Evolutionary conservation across 2,329 filamentous ascomycete species (phyloP), one percentile per base, ranked within the genome.

Genomic region (Cadophora luteo-olivacea): DNA sequence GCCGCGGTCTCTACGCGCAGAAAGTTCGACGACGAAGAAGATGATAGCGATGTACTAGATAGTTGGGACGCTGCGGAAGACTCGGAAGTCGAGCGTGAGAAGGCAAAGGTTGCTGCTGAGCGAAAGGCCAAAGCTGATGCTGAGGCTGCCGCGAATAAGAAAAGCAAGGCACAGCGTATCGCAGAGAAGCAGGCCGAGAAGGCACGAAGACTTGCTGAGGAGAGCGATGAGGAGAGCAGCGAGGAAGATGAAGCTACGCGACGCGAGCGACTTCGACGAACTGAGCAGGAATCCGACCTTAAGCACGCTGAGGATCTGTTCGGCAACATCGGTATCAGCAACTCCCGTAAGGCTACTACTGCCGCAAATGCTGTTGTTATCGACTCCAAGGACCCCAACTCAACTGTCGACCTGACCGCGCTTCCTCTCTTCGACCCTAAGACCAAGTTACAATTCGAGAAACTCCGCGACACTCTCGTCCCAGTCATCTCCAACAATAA

Each of bases 1-100:
- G 70, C 74, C 19, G 74, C 74, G 24, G 65, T 69, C 60, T 64
- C 75, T 19, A 71, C 75, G 57, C 71, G 78, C 69, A 72, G 87
- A 80, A 93, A 96, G 83, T 97, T 97, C 78, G 94, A 96, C 75
- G 95, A 98, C 75, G 95, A 98, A 80, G 94, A 97, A 66, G 90
- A 94, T 41, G 90, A 92, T 73, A 85, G 84, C 75, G 93, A 97
- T 81, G 94, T 98, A 67, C 88, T 97, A 78, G 96, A 99, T 69
- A 95, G 93, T 41, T 99, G 96, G 96, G 94, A 98, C 77, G 95
- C 93, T 68, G 94, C 92, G 75, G 96, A 98, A 78, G 96, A 99
- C 83, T 97, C 94, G 70, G 96, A 99, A 77, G 95, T 90, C 76
- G 96, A 99, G 84, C 92, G 94, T 77, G 94, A 97, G 82, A 99